Evolutionary conservation across 345 rosid species (phyloP).

Genomic region (Limnanthes douglasii): DNA sequence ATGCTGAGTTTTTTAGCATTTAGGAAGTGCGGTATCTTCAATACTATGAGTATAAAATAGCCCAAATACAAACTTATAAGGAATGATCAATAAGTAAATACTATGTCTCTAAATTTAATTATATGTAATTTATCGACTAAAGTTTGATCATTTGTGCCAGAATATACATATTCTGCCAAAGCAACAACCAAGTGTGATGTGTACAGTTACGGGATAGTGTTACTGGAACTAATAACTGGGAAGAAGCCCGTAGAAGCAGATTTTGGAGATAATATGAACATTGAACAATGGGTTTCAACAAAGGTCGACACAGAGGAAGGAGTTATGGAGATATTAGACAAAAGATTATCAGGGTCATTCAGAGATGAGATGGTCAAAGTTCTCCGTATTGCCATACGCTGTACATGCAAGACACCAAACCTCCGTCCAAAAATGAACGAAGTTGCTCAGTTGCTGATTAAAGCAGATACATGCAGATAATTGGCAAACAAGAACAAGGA

Average conservation of each 20-base stretch:
- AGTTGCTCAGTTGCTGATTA: slow-evolving; percentile 62
- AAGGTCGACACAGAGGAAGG: slow-evolving; percentile 67
- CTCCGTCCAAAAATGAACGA: slow-evolving; percentile 77
- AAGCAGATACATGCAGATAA: slow-evolving; percentile 50
- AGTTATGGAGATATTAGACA: slow-evolving; percentile 55
- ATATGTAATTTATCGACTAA: slow-evolving; percentile 1
- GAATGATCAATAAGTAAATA: too few species aligned
- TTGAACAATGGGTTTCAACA: slow-evolving; percentile 62
- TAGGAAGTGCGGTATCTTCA: too few species aligned
- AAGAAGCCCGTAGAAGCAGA: slow-evolving; percentile 62
- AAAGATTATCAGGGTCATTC: slow-evolving; percentile 42
- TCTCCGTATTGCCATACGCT: slow-evolving; percentile 61
- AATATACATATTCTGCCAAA: slow-evolving; percentile 69
- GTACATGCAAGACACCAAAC: slow-evolving; percentile 47
- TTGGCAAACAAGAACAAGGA: slow-evolving; percentile 39
- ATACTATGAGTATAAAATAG: too few species aligned
- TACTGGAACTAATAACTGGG: slow-evolving; percentile 82
- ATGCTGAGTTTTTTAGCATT: too few species aligned
- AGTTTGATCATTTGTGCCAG: slow-evolving; percentile 22
- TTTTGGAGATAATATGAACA: slow-evolving; percentile 77
- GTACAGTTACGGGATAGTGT: slow-evolving; percentile 81
- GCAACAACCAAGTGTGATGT: slow-evolving; percentile 91
- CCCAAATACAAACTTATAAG: too few species aligned
- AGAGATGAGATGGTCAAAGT: slow-evolving; percentile 55
- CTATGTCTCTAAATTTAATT: too few species aligned